Base-by-base conservation (phyloP, 2,329 filamentous ascomycete genomes). In the Hypoxylon sp. region DNA sequence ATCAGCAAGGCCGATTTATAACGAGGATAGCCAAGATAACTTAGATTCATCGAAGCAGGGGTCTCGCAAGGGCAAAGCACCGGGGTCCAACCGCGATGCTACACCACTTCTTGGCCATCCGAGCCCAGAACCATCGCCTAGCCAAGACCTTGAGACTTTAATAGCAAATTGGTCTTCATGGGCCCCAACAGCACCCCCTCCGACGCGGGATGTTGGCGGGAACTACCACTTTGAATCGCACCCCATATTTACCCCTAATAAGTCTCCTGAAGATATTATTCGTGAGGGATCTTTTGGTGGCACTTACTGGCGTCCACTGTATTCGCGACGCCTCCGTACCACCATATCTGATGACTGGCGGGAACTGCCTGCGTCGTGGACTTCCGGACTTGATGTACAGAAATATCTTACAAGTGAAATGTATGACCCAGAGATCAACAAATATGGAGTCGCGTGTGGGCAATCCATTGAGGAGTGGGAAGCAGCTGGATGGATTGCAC, bases 381-480 rank as follows among this genome's bases (percentile, higher is more conserved):
- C 79, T 0, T 57, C 74, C 1, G 81, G 80, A 0, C 74, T 87
- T 2, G 77, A 82, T 55, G 75, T 81, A 0, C 70, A 74, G 4
- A 72, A 64, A 22, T 84, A 81, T 66, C 77, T 87, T 8, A 82
- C 79, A 0, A 81, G 73, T 4, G 68, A 76, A 0, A 71, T 67
- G 0, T 87, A 87, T 75, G 77, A 85, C 51, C 71, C 85, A 0
- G 81, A 82, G 1, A 77, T 85, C 27, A 88, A 88, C 75, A 88
- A 87, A 70, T 87, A 81, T 76, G 82, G 82, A 62, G 85, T 86
- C 2, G 71, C 81, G 2, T 86, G 85, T 70, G 86, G 86, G 3
- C 86, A 88, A 76, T 81, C 77, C 14, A 87, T 87, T 49, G 85
- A 87, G 71, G 81, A 85, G 68, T 88, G 86, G 86, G 86, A 88